A percentile compares a stretch with the other conserved stretches of the same genome.
Evolutionary conservation across 2,329 filamentous ascomycete genomes (phyloP).

Genomic region (Pseudopithomyces maydicus): DNA sequence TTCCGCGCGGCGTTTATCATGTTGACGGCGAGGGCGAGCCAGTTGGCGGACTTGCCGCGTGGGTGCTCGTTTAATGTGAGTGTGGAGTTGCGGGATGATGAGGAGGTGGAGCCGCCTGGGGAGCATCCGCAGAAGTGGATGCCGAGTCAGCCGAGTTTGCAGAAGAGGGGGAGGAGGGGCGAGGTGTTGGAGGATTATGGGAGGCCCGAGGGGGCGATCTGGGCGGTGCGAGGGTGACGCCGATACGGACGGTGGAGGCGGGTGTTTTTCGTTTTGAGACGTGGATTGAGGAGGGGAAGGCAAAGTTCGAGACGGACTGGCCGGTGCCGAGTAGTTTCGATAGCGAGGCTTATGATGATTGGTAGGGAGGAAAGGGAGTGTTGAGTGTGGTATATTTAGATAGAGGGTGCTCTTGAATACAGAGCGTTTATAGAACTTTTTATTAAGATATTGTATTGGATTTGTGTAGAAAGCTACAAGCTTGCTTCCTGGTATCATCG

Average conservation of each 20-base stretch:
- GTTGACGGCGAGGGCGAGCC: constrained; percentile 64
- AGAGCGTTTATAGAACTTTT: too few species aligned
- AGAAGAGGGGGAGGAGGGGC: constrained; percentile 38
- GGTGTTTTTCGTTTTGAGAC: constrained; percentile 70
- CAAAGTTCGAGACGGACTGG: constrained; percentile 2
- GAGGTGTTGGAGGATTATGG: constrained; percentile 22
- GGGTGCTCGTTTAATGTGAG: constrained; percentile 78
- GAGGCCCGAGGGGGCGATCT: constrained; percentile 40
- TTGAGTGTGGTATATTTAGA: too few species aligned
- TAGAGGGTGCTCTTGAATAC: too few species aligned
- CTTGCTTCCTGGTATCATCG: too few species aligned
- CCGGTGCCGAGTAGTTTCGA: neutral
- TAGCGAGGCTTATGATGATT: neutral
- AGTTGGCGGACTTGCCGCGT: constrained; percentile 62
- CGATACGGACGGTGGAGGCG: constrained; percentile 66
- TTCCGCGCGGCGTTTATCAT: constrained; percentile 70
- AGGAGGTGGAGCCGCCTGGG: constrained; percentile 53
- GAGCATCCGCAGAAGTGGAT: constrained; percentile 64
- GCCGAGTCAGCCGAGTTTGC: constrained; percentile 58
- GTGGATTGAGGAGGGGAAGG: constrained; percentile 58
- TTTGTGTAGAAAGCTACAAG: too few species aligned
- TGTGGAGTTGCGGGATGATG: constrained; percentile 70
- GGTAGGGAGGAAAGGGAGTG: neutral
- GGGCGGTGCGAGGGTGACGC: constrained; percentile 61
- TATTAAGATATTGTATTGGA: too few species aligned